phyloP scores from a whole-genome alignment of 805 yeast species.

The Candida lessepsii region DNA sequence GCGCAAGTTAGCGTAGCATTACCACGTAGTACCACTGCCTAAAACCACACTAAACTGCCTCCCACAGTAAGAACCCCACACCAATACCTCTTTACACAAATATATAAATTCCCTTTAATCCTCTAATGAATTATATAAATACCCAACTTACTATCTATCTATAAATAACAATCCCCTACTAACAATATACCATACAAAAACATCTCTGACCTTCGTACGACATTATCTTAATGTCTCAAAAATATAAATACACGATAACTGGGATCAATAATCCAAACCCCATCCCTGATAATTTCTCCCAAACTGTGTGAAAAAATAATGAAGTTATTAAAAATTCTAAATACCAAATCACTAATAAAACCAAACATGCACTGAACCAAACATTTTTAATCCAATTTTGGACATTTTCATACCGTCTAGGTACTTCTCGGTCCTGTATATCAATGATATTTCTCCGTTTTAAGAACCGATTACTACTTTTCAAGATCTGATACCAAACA shows the following conservation, averaged over 20 bases:
- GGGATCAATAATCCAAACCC: slow-evolving; percentile 37
- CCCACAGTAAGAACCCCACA: no score
- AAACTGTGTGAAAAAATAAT: slow-evolving; percentile 48
- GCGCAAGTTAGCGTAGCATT: no score
- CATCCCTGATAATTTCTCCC: slow-evolving; percentile 47
- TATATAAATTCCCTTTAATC: no score
- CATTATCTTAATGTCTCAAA: not conserved
- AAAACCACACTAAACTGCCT: no score
- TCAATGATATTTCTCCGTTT: not conserved
- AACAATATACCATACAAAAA: no score
- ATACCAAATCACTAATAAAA: slow-evolving; percentile 30
- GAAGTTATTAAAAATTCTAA: slow-evolving; percentile 43
- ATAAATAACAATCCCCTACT: no score
- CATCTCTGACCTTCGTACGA: not conserved
- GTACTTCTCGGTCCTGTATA: not conserved
- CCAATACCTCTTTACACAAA: no score
- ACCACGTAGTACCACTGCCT: no score
- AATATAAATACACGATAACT: not conserved
- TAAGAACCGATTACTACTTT: not conserved
- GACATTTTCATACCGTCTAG: not conserved
- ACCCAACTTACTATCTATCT: no score
- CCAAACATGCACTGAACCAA: not conserved
- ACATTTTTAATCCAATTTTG: slow-evolving; percentile 1
- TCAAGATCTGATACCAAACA: slow-evolving; percentile 7
- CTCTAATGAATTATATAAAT: no score